Base-by-base conservation (phyloP, 768 basidiomycete species). In the Amanita rubescens region DNA sequence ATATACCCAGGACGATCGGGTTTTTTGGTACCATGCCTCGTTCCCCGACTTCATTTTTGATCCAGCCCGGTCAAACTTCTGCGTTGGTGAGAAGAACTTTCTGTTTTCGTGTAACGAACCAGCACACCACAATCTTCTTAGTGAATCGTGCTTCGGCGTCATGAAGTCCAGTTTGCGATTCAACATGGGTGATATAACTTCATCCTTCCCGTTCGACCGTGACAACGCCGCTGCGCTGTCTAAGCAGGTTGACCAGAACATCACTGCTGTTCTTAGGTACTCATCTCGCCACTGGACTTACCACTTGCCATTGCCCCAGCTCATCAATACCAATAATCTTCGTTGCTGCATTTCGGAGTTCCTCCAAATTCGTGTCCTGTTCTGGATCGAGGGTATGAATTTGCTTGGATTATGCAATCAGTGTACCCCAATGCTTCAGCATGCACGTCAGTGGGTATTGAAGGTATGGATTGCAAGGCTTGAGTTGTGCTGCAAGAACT, bases 301-400 rank as follows among this genome's bases (percentile, higher is more conserved):
- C 5, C 35, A 37, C 35, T 17, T 37, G 35, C 5, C 35, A 4
- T 12, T 3, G 11, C 5, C 5, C 4, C 5, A 17, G 11, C 12
- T 17, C 3, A 37, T 5, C 11, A 12, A 14, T 12, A 4, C 5
- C 35, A 17, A 37, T 17, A 12, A 33, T 20, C 56, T 62, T 2
- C 45, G 30, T 41, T 17, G 20, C 20, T 58, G 24, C 22, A 34
- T 62, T 17, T 50, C n/a, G 5, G 48, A 55, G 6, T 55, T 55
- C 35, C 47, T 55, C 7, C 47, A 32, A 30, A 46, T 55, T 41
- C 54, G 22, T 37, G 54, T 34, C 15, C 5, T 55, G 15, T 55
- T 55, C 47, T 55, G 54, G 54, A 55, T 55, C 22, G 54, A 55
- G 35, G 38, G 34, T 15, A 55, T 55, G 54, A 55, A 55, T 27